These are phyloP conservation scores for Cladorrhinum sp. DNA, from an alignment of 2,329 filamentous ascomycete genomes.

Conservation along the genomic window DNA sequence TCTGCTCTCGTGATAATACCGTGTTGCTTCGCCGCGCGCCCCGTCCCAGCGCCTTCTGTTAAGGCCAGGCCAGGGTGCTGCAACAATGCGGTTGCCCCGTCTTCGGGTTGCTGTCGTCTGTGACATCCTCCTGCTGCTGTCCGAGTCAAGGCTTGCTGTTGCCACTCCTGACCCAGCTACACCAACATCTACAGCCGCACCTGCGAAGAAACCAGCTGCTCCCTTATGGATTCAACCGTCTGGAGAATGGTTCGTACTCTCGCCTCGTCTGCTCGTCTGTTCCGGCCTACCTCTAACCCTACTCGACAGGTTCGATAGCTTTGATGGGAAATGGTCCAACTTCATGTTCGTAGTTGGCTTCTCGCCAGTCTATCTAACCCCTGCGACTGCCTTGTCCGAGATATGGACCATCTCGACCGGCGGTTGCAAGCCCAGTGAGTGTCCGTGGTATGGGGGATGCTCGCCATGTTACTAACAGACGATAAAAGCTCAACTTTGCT, in stretches of 20 bases:
- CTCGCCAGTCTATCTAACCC: conserved; percentile 48
- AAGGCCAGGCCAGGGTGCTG: conserved; percentile 27
- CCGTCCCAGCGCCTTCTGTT: conserved; percentile 16
- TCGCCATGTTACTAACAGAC: conserved; percentile 4
- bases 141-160: conserved; percentile 19
- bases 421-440: conserved; percentile 48
- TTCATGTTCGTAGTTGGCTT: conserved; percentile 57
- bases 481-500: conserved; percentile 50
- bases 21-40: conserved; percentile 14
- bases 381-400: conserved; percentile 68
- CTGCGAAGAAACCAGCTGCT: conserved; percentile 6
- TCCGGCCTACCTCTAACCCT: conserved; percentile 16
- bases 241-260: conserved; percentile 27
- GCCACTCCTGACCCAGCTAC: conserved; percentile 9
- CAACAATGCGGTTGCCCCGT: conserved; percentile 31
- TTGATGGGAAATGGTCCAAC: conserved; percentile 71
- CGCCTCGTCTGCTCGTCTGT: conserved; percentile 1
- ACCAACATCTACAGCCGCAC: not conserved
- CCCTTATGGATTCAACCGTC: conserved; percentile 31
- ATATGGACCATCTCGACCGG: conserved; percentile 64
- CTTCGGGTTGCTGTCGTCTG: conserved; percentile 27
- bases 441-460: not conserved
- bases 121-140: conserved; percentile 28
- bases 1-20: conserved; percentile 24
- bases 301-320: conserved; percentile 49